Base-by-base conservation (phyloP, 208 protist genomes). In the Trypanosoma caninum region DNA sequence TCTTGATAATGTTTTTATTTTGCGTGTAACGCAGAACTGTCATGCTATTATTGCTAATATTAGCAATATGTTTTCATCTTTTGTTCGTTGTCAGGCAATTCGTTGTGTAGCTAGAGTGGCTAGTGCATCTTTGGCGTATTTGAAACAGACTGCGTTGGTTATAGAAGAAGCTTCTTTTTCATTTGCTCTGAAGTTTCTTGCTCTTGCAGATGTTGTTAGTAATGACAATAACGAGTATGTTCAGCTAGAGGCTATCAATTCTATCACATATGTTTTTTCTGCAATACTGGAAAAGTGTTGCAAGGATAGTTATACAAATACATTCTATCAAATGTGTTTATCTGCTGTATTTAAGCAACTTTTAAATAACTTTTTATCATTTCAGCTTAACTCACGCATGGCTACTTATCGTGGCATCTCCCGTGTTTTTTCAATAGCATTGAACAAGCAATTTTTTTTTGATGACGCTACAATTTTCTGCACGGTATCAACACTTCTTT, bases 211-310 rank as follows among this genome's bases (percentile, higher is more conserved):
- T 31, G 33, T 62, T 23, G 47, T 72, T 40, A 22, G 22, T 11
- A 33, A 44, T 28, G 78, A 84, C 42, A 38, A 33, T 30, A 80
- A 60, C 50, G 70, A 78, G 34, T 55, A 66, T 0, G 64, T 71
- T 18, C 78, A 81, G 65, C 23, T 65, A 31, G 72, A 84, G 30
- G 78, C 63, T 11, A 57, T 81, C 7, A 42, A 56, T 13, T 67
- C 42, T 23, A 54, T 81, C 13, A 57, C 52, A 14, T 22, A 33
- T 7, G 38, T 73, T 42, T 33, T 51, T 5, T 18, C 30, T 13
- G 25, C 37, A 13, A 27, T 18, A 11, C 8, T 69, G 16, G 46
- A 34, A 7, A 3, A 51, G 3, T 35, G 25, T 59, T 18, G 20
- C n/a, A 54, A 20, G 2, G 31, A 28, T 31, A 25, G 9, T 25